Evolutionary conservation across 305 asterid species (phyloP).

Genomic region (Euphrasia arctica): DNA sequence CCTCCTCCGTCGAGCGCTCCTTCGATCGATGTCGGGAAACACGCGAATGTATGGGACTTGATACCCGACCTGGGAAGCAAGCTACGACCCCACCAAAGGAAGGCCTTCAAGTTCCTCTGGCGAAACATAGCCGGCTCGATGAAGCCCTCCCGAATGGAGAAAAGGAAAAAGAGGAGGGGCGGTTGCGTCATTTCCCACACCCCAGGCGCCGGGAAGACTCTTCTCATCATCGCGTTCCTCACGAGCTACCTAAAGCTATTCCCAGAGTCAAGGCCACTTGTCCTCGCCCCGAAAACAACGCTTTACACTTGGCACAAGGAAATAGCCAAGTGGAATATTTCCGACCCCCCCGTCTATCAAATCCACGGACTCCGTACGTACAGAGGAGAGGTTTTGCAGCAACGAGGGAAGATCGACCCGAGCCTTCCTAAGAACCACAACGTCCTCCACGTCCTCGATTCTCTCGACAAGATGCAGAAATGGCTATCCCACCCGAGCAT

Average conservation of each 20-base stretch:
- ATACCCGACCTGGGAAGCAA: background rate
- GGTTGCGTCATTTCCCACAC: conserved; percentile 13
- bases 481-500: conserved; percentile 12
- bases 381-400: background rate
- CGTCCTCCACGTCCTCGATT: conserved; percentile 6
- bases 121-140: conserved; percentile 3
- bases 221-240: conserved; percentile 6
- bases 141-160: background rate
- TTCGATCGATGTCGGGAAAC: background rate
- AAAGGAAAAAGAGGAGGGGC: background rate
- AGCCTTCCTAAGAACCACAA: background rate
- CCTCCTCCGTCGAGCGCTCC: background rate
- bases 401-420: background rate
- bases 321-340: conserved; percentile 6
- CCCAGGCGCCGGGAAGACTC: conserved; percentile 8
- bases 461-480: background rate
- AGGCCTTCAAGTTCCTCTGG: conserved; percentile 8
- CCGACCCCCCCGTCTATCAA: background rate
- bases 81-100: conserved; percentile 2
- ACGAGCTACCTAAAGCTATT: background rate
- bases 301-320: conserved; percentile 3
- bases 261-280: conserved; percentile 2
- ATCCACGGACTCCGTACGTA: background rate
- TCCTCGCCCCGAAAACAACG: conserved; percentile 7
- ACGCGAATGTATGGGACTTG: background rate